These are phyloP conservation scores for Elaphomyces granulatus DNA, from an alignment of 495 filamentous ascomycete species.

Conservation along the genomic window DNA sequence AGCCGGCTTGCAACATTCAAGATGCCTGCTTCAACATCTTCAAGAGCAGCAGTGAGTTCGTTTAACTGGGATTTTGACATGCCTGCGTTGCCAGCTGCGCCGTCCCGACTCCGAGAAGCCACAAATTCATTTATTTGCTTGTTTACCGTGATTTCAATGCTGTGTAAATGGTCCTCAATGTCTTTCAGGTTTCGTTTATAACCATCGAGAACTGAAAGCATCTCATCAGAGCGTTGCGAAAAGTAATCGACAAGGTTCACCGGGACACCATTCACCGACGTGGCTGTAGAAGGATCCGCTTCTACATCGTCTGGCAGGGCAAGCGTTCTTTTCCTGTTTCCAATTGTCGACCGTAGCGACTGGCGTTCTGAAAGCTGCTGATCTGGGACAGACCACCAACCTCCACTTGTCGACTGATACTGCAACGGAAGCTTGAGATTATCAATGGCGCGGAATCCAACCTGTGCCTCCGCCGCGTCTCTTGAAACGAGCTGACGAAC, in stretches of 20 bases:
- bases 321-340: slow-evolving; percentile 22
- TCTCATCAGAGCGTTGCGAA: slow-evolving; percentile 53
- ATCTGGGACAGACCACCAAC: slow-evolving; percentile 34
- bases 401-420: slow-evolving; percentile 40
- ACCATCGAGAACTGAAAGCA: slow-evolving; percentile 47
- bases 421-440: slow-evolving; percentile 61
- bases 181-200: slow-evolving; percentile 60
- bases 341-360: slow-evolving; percentile 27
- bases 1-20: slow-evolving; percentile 59
- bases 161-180: slow-evolving; percentile 68
- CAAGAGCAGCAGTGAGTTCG: slow-evolving; percentile 52
- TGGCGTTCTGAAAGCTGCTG: slow-evolving; percentile 29
- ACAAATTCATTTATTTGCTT: slow-evolving; percentile 56
- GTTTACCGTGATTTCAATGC: slow-evolving; percentile 54
- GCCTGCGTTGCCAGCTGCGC: slow-evolving; percentile 23
- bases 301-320: slow-evolving; percentile 44
- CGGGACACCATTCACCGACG: slow-evolving; percentile 26
- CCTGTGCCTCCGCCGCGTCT: slow-evolving; percentile 56
- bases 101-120: slow-evolving; percentile 38
- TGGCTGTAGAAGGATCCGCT: slow-evolving; percentile 34
- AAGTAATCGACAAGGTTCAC: slow-evolving; percentile 64
- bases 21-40: slow-evolving; percentile 67
- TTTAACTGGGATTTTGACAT: slow-evolving; percentile 33
- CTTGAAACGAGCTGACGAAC: slow-evolving; percentile 46
- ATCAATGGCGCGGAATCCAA: slow-evolving; percentile 62